A percentile compares a stretch with the other conserved stretches of the same genome.
phyloP scores from a whole-genome alignment of 495 filamentous ascomycete genomes.

The Neurospora cerealis region DNA sequence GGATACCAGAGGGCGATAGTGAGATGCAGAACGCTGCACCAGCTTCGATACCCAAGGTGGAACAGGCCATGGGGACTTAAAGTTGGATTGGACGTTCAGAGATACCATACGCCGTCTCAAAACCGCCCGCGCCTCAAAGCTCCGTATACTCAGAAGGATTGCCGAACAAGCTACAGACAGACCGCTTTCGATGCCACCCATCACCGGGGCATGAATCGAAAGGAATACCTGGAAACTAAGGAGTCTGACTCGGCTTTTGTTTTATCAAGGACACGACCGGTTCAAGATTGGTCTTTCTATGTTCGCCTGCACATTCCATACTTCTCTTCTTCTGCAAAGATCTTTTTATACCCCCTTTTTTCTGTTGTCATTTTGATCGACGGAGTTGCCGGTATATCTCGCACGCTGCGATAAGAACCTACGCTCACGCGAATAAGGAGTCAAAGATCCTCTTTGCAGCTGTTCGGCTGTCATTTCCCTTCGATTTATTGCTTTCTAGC shows the following conservation, averaged over 20 bases:
- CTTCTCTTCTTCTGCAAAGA: constrained; percentile 5
- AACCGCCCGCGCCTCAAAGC: not conserved
- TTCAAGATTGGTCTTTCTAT: not conserved
- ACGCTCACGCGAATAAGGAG: constrained; percentile 30
- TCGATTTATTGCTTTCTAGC: constrained; percentile 12
- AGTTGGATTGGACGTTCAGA: not conserved
- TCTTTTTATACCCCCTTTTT: constrained; percentile 16
- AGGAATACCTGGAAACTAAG: not conserved
- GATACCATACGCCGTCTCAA: not conserved
- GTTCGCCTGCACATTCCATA: constrained; percentile 5
- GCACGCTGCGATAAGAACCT: constrained; percentile 21
- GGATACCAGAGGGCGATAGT: constrained; percentile 53
- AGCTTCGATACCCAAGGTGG: constrained; percentile 6
- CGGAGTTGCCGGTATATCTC: constrained; percentile 8
- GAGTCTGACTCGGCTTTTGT: not conserved
- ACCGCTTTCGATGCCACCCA: not conserved
- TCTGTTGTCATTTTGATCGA: constrained; percentile 6
- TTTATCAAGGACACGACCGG: not conserved
- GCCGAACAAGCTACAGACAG: not conserved
- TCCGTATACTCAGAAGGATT: not conserved
- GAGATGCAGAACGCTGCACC: constrained; percentile 32
- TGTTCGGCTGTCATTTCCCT: not conserved
- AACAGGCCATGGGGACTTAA: constrained; percentile 14
- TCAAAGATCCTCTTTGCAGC: not conserved
- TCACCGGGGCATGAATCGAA: not conserved